Conservation (phyloP, 1,284 basidiomycete genomes). For the Fomitiporia mediterranea region DNA sequence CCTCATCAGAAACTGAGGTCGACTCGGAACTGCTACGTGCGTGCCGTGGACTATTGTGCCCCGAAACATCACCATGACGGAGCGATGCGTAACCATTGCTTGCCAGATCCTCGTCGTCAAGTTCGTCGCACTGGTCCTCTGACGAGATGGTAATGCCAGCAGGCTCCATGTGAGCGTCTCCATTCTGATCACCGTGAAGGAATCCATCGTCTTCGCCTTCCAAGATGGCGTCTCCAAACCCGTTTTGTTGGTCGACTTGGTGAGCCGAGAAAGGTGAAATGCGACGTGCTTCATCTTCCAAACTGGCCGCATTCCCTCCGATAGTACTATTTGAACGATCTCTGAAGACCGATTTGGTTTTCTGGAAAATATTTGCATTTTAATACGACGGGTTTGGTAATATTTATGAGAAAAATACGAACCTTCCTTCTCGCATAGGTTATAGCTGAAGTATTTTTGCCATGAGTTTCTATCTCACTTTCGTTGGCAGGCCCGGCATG, state of each 20-base stretch:
- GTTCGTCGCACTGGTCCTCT: too few relatives aligned
- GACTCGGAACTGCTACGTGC: background rate
- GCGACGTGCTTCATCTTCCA: background rate
- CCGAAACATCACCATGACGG: background rate
- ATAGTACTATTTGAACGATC: background rate
- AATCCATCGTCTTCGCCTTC: background rate
- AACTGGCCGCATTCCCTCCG: background rate
- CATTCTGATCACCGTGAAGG: background rate
- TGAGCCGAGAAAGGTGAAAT: too few relatives aligned
- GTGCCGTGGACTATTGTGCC: background rate
- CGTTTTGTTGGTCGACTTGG: too few relatives aligned
- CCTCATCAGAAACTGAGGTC: slow-evolving; percentile 1
- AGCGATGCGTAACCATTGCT: too few relatives aligned
- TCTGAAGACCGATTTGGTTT: too few relatives aligned
- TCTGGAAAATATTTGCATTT: too few relatives aligned
- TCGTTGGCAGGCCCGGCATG: background rate
- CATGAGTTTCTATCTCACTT: background rate
- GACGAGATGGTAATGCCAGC: too few relatives aligned
- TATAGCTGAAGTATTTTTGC: background rate
- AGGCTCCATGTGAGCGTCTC: too few relatives aligned
- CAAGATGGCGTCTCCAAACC: too few relatives aligned
- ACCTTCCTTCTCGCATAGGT: slow-evolving; percentile 11
- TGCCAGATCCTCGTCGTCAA: background rate
- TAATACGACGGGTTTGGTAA: background rate
- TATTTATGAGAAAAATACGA: background rate